These are phyloP conservation scores for Cucumis hystrix DNA, from an alignment of 306 rosid genomes.

Conservation along the genomic window DNA sequence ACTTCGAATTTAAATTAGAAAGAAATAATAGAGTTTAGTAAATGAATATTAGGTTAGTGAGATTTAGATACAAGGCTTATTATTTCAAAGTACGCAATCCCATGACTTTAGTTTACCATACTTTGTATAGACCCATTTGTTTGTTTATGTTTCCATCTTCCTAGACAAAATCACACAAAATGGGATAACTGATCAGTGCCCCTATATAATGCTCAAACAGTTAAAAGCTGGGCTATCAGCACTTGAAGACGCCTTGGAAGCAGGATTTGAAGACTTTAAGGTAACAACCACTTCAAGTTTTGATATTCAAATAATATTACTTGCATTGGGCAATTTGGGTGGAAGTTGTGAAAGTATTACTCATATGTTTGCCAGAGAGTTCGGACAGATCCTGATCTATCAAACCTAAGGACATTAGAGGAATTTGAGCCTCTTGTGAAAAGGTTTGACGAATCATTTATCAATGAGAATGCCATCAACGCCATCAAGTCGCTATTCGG, in stretches of 20 bases:
- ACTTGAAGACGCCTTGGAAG: slow-evolving; percentile 73
- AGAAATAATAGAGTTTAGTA: too few species aligned
- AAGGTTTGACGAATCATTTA: slow-evolving; percentile 77
- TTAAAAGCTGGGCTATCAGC: slow-evolving; percentile 83
- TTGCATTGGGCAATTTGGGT: background rate
- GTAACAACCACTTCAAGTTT: slow-evolving; percentile 17
- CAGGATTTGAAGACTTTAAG: slow-evolving; percentile 96
- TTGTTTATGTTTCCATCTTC: slow-evolving; percentile 8
- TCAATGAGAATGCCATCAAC: slow-evolving; percentile 93
- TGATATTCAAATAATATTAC: background rate
- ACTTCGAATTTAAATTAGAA: too few species aligned
- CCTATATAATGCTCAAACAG: slow-evolving; percentile 20
- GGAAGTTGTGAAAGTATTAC: slow-evolving; percentile 7
- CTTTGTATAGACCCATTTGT: background rate
- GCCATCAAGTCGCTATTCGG: slow-evolving; percentile 92
- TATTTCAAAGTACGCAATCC: too few species aligned
- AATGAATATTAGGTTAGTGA: too few species aligned
- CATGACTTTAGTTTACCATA: too few species aligned
- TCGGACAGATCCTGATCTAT: slow-evolving; percentile 84
- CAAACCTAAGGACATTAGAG: slow-evolving; percentile 38
- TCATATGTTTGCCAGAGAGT: slow-evolving; percentile 52
- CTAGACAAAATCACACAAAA: background rate
- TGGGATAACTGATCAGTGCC: background rate
- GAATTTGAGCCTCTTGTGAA: slow-evolving; percentile 56
- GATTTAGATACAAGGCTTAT: too few species aligned